A percentile compares a stretch with the other conserved stretches of the same genome.
These are phyloP conservation scores for Hortiboletus flavorubellus DNA, from an alignment of 768 basidiomycete species.

Conservation along the genomic window DNA sequence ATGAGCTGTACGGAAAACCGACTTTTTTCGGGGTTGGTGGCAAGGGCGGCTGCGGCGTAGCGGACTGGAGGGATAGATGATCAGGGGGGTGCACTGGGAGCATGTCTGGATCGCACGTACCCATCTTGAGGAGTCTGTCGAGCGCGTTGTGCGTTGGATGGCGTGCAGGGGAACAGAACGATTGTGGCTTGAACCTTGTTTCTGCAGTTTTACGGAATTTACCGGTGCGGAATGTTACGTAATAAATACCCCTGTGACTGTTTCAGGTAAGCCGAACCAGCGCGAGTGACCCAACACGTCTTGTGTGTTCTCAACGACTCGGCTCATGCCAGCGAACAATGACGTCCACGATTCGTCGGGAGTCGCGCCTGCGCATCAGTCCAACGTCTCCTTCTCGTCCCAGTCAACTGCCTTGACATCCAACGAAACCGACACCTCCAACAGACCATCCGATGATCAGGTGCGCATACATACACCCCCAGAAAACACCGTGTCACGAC, in stretches of 20 bases:
- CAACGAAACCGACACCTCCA: constrained; percentile 23
- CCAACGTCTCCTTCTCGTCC: constrained; percentile 30
- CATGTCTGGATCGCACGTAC: constrained; percentile 40
- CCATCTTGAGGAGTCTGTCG: constrained; percentile 58
- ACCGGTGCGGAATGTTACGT: constrained; percentile 7
- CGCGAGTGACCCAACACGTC: too few species aligned
- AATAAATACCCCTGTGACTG: constrained; percentile 2
- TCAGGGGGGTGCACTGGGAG: constrained; percentile 13
- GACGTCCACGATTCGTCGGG: constrained; percentile 27
- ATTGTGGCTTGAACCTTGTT: constrained; percentile 34
- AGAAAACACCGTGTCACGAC: constrained; percentile 3
- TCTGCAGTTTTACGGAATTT: constrained; percentile 28
- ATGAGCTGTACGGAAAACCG: constrained; percentile 29
- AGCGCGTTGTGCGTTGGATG: constrained; percentile 39
- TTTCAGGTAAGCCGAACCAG: neutral
- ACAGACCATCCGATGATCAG: constrained; percentile 28
- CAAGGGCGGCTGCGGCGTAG: constrained; percentile 85
- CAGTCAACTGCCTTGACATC: constrained; percentile 27
- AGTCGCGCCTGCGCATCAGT: constrained; percentile 17
- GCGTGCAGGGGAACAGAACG: constrained; percentile 53
- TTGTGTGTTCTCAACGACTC: neutral
- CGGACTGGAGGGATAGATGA: constrained; percentile 56
- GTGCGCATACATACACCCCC: constrained; percentile 14
- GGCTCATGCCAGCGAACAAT: constrained; percentile 28
- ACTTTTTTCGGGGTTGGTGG: constrained; percentile 96